Conservation (phyloP, 192 early-diverging fungal genomes). For the Mortierella hygrophila region DNA sequence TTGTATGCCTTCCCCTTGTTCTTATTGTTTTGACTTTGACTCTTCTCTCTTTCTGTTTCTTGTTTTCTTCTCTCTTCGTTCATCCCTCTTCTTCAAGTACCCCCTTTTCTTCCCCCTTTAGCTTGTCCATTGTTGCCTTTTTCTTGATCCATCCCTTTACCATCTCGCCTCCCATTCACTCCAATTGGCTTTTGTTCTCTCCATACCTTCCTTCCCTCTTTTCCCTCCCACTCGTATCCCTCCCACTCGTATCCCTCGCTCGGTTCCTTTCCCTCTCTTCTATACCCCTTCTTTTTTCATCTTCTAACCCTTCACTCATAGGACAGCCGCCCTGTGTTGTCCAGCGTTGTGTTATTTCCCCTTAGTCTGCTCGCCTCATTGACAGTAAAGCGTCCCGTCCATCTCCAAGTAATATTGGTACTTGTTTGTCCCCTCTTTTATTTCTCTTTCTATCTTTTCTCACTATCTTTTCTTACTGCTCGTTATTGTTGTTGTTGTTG, state of each 20-base stretch:
- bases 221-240: background rate
- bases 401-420: background rate
- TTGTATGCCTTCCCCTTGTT: background rate
- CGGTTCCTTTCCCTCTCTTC: background rate
- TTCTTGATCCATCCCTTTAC: background rate
- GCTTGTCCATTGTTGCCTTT: background rate
- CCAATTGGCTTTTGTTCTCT: background rate
- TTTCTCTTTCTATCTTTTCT: background rate
- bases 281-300: background rate
- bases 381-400: background rate
- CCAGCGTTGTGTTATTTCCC: background rate
- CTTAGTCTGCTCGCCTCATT: background rate
- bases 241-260: background rate
- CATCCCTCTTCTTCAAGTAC: background rate
- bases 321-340: background rate
- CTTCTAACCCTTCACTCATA: background rate
- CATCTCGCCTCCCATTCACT: background rate
- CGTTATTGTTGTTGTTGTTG: too few relatives aligned
- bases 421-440: background rate
- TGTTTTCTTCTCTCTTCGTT: background rate
- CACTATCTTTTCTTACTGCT: background rate
- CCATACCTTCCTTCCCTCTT: background rate
- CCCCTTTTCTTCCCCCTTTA: background rate
- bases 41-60: background rate
- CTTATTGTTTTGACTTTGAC: background rate